A percentile compares a stretch with the other conserved stretches of the same genome.
Conservation (phyloP, 2,329 filamentous ascomycete genomes). For the Xylaria polymorpha region DNA sequence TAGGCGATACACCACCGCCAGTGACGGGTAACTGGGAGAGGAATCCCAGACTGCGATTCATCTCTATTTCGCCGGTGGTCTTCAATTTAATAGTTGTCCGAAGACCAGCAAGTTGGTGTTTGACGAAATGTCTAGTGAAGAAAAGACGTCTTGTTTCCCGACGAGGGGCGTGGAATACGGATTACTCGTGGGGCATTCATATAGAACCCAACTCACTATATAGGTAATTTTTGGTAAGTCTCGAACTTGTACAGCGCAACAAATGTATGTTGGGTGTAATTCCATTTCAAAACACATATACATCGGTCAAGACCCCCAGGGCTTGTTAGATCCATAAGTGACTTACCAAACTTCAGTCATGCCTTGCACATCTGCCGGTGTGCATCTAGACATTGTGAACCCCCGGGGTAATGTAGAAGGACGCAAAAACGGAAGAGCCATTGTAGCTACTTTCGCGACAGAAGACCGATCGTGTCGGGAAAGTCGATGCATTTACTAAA, state of each 20-base stretch:
- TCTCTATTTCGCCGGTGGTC: background rate
- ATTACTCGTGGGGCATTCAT: background rate
- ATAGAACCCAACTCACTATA: slow-evolving; percentile 19
- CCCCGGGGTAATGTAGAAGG: slow-evolving; percentile 38
- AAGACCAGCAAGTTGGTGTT: background rate
- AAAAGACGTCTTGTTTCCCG: background rate
- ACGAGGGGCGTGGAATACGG: background rate
- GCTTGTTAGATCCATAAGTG: background rate
- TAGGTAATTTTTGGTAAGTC: background rate
- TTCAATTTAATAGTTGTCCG: background rate
- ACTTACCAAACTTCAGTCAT: slow-evolving; percentile 46
- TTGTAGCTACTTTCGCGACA: background rate
- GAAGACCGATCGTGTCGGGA: background rate
- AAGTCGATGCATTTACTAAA: background rate
- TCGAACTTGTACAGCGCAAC: background rate
- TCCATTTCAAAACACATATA: background rate
- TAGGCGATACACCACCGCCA: background rate
- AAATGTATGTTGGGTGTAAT: background rate
- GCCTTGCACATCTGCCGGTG: slow-evolving; percentile 40
- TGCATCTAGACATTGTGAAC: slow-evolving; percentile 43
- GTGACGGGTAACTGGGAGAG: background rate
- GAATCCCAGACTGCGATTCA: background rate
- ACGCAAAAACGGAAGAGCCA: slow-evolving; percentile 31
- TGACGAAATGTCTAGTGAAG: background rate
- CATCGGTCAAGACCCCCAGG: background rate